Conservation (phyloP, 179 eudicot species). For the Beta macrorhiza region DNA sequence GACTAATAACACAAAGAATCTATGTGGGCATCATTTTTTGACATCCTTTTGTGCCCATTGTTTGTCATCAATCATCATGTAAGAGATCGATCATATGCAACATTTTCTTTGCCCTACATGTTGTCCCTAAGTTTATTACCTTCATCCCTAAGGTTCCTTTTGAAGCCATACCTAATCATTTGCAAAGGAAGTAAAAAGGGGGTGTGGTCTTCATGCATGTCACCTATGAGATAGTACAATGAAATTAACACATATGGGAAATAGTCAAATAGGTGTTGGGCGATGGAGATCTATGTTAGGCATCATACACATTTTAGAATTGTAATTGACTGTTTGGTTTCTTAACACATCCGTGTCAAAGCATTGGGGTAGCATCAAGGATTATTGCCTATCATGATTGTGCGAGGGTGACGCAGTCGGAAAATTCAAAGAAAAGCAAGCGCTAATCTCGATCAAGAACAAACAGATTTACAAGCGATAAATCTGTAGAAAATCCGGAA, state of each 20-base stretch:
- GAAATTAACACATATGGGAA: too few species aligned
- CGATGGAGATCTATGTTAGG: neutral
- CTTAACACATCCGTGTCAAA: too few species aligned
- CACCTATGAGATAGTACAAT: neutral
- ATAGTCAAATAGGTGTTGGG: neutral
- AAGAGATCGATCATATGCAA: neutral
- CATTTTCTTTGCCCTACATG: neutral
- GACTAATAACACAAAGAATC: neutral
- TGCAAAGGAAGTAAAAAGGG: neutral
- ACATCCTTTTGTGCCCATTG: neutral
- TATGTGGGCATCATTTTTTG: neutral
- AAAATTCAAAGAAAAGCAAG: too few species aligned
- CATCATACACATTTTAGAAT: too few species aligned
- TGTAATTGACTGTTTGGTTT: too few species aligned
- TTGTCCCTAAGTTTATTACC: conserved; percentile 9
- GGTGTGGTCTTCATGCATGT: neutral
- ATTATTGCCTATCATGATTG: too few species aligned
- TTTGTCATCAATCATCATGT: conserved; percentile 4
- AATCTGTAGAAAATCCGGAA: too few species aligned
- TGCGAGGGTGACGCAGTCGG: too few species aligned
- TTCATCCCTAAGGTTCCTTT: conserved; percentile 30
- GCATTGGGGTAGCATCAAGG: too few species aligned
- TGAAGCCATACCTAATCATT: neutral
- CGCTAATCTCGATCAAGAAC: too few species aligned
- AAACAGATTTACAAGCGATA: too few species aligned